A percentile compares a stretch with the other conserved stretches of the same genome.
Conservation (phyloP, 164 flowering plant species). For the Aristolochia contorta region DNA sequence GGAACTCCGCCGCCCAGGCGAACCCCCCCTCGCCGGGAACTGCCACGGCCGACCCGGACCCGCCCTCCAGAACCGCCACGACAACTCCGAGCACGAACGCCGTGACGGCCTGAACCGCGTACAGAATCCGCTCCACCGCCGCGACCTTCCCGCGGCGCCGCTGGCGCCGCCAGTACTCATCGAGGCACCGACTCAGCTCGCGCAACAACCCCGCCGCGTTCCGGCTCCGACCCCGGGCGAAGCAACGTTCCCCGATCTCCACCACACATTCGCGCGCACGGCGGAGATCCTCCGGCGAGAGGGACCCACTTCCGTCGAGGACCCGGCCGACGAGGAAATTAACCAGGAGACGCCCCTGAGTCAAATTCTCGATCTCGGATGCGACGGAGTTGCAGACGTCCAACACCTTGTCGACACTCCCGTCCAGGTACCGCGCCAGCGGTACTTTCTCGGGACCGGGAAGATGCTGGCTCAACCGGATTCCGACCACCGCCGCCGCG, state of each 20-base stretch:
- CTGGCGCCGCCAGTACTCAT: background rate
- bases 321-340: background rate
- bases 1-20: background rate
- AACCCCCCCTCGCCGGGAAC: background rate
- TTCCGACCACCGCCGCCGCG: slow-evolving; percentile 10
- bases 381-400: slow-evolving; percentile 33
- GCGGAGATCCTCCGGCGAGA: background rate
- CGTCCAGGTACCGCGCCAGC: slow-evolving; percentile 13
- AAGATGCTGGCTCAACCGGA: too few species aligned
- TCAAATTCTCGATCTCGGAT: slow-evolving; percentile 22
- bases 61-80: background rate
- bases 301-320: background rate
- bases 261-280: background rate
- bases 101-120: background rate
- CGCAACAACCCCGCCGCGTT: background rate
- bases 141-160: background rate
- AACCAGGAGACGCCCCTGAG: slow-evolving; percentile 10
- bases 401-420: slow-evolving; percentile 19
- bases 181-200: background rate
- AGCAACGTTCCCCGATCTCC: background rate
- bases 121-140: background rate
- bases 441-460: too few species aligned
- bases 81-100: background rate
- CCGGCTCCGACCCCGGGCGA: background rate
- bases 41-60: background rate